phyloP scores from a whole-genome alignment of 257 asterid species.

The Lycium ferocissimum region DNA sequence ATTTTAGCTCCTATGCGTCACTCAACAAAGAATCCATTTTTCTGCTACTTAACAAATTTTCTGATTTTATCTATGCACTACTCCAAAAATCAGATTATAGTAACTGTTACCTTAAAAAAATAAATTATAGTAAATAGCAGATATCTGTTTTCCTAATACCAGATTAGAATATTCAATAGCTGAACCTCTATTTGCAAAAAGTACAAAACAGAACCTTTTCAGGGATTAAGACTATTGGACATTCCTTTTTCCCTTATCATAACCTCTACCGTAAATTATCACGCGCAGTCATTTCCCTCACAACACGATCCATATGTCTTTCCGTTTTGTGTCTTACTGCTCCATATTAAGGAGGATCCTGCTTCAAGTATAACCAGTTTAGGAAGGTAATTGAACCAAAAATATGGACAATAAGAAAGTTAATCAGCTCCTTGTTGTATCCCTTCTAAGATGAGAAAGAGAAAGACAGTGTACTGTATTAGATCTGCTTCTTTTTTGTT shows the following conservation, averaged over 20 bases:
- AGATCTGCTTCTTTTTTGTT: background rate
- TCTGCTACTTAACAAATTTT: background rate
- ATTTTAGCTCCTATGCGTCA: background rate
- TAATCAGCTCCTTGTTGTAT: background rate
- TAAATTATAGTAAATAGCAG: background rate
- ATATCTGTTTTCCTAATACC: background rate
- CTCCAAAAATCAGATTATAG: background rate
- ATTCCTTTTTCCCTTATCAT: background rate
- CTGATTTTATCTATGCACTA: background rate
- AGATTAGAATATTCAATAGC: background rate
- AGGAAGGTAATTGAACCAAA: background rate
- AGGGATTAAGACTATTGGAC: background rate
- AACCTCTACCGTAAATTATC: constrained; percentile 20
- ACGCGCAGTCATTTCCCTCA: background rate
- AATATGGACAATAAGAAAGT: background rate
- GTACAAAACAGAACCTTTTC: background rate
- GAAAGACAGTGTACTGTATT: background rate
- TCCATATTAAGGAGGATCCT: constrained; percentile 4
- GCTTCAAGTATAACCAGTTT: background rate
- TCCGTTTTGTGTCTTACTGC: background rate
- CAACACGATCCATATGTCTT: background rate
- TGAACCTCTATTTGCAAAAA: background rate
- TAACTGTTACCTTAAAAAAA: too few species aligned
- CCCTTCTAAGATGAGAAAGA: constrained; percentile 3
- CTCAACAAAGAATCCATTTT: background rate